phyloP scores from a whole-genome alignment of 2,329 filamentous ascomycete species.

The Aureobasidium namibiae region DNA sequence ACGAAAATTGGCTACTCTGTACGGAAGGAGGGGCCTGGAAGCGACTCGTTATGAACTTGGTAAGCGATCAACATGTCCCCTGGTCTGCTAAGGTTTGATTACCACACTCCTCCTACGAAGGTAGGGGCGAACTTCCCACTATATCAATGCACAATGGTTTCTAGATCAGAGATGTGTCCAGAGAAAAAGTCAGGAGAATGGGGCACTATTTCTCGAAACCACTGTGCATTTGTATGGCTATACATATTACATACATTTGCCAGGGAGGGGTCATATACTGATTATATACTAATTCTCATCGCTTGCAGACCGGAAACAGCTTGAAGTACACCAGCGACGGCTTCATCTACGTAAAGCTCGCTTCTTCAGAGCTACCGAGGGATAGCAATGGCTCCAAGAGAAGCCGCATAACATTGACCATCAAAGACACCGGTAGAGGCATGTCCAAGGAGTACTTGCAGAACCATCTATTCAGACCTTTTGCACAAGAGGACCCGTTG shows the following conservation, averaged over 20 bases:
- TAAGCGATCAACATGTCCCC: no score
- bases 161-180: no score
- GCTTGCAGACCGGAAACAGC: constrained; percentile 40
- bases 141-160: no score
- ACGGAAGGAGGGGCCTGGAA: constrained; percentile 37
- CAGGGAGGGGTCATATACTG: no score
- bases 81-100: no score
- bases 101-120: no score
- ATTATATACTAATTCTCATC: no score
- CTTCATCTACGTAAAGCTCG: constrained; percentile 28
- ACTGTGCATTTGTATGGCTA: no score
- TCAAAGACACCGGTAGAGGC: constrained; percentile 27
- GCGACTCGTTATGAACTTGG: background rate
- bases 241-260: no score
- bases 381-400: background rate
- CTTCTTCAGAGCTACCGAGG: constrained; percentile 12
- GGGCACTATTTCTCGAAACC: no score
- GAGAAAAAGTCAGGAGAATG: no score
- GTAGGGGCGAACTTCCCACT: no score
- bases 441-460: constrained; percentile 26
- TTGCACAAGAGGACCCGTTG: constrained; percentile 27
- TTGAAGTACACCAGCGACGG: constrained; percentile 40
- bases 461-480: constrained; percentile 25
- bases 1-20: constrained; percentile 34
- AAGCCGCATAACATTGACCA: constrained; percentile 12